Evolutionary conservation across 179 eudicot genomes (phyloP).

Genomic region (Sideroxylon spinosum): DNA sequence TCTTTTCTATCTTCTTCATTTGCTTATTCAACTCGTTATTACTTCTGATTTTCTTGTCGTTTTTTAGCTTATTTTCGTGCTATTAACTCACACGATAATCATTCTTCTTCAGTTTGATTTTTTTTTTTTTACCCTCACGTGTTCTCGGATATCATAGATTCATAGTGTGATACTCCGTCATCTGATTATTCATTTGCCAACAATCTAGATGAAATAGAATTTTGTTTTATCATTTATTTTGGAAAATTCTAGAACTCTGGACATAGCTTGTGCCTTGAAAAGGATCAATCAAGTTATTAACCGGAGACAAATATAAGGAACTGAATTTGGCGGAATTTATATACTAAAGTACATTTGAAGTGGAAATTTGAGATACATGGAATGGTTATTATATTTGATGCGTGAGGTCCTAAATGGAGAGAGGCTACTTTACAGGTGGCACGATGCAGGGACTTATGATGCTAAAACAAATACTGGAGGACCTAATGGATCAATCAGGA

Average conservation of each 20-base stretch:
- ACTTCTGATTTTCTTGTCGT: not conserved
- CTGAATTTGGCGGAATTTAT: not conserved
- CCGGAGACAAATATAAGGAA: not conserved
- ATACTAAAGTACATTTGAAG: not conserved
- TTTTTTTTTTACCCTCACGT: not conserved
- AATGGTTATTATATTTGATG: not conserved
- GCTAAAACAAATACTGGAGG: constrained; percentile 76
- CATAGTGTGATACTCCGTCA: not conserved
- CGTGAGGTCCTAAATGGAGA: not conserved
- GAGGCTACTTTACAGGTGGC: constrained; percentile 52
- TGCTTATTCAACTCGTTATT: not conserved
- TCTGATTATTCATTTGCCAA: not conserved
- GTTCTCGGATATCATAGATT: not conserved
- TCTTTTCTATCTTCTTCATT: not conserved
- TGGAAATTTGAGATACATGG: not conserved
- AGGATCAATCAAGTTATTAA: not conserved
- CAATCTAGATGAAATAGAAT: not conserved
- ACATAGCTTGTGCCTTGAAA: not conserved
- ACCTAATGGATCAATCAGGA: constrained; percentile 79
- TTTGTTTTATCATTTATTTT: too few relatives aligned
- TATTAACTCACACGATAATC: not conserved
- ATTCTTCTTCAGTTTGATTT: not conserved
- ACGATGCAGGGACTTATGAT: constrained; percentile 91
- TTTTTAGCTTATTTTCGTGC: not conserved
- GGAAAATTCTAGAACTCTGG: too few relatives aligned